These are phyloP conservation scores for Fagopyrum homotropicum DNA, from an alignment of 148 eudicot genomes.

Conservation along the genomic window DNA sequence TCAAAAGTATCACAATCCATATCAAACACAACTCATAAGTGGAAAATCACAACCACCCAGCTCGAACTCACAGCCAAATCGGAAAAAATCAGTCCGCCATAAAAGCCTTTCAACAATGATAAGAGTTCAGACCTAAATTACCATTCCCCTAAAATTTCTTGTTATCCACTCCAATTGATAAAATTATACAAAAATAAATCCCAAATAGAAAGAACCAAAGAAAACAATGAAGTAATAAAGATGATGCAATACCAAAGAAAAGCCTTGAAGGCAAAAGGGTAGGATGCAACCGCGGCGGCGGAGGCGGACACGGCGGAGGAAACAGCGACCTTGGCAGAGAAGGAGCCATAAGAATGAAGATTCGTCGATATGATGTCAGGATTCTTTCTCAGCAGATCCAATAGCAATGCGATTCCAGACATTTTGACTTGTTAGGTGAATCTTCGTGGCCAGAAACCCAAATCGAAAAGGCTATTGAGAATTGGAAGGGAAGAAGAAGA, in stretches of 20 bases:
- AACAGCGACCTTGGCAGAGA: constrained; percentile 44
- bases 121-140: not conserved
- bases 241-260: constrained; percentile 29
- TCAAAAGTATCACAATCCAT: not conserved
- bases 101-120: not conserved
- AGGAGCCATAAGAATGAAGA: constrained; percentile 41
- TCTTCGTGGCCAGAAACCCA: not conserved
- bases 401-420: constrained; percentile 53
- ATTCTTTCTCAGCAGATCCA: constrained; percentile 61
- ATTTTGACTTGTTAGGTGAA: constrained; percentile 18
- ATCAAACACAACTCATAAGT: not conserved
- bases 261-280: constrained; percentile 54
- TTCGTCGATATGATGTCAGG: constrained; percentile 35
- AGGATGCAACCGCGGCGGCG: constrained; percentile 40
- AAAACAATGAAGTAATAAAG: not conserved
- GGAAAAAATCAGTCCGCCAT: not conserved
- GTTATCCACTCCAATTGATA: not conserved
- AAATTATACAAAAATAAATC: not conserved
- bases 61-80: not conserved
- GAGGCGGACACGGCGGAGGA: constrained; percentile 35
- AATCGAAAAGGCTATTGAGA: not conserved
- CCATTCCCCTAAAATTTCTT: not conserved
- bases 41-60: not conserved
- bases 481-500: not conserved
- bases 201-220: not conserved